phyloP scores from a whole-genome alignment of 169 alveolate genomes.

The Toxoplasma gondii region DNA sequence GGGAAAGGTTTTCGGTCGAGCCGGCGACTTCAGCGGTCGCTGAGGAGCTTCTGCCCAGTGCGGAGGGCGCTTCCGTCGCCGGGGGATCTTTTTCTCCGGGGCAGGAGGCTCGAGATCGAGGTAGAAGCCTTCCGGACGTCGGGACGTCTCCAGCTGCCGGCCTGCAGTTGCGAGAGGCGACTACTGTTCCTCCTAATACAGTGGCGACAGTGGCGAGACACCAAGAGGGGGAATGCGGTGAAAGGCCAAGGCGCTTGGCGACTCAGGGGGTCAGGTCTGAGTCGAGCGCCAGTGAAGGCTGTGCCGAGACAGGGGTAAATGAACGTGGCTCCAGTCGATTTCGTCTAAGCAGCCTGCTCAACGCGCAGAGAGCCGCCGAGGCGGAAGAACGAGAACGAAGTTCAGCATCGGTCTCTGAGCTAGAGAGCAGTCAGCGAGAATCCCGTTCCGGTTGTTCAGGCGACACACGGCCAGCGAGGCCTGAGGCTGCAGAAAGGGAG shows the following conservation, averaged over 20 bases:
- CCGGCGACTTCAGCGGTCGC: neutral
- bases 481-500: neutral
- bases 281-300: neutral
- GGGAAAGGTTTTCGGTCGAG: neutral
- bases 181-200: neutral
- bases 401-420: neutral
- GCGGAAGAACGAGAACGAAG: neutral
- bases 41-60: neutral
- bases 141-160: neutral
- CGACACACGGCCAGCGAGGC: neutral
- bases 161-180: neutral
- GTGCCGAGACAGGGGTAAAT: too few species aligned
- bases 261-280: neutral
- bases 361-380: neutral
- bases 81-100: neutral
- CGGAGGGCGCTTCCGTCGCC: too few species aligned
- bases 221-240: neutral
- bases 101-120: neutral
- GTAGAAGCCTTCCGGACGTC: neutral
- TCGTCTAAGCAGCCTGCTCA: neutral
- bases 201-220: neutral
- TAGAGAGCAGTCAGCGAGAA: neutral
- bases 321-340: neutral
- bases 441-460: neutral
- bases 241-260: neutral